Percentiles rank a stretch among this genome's conserved stretches.
Conservation (phyloP, 164 flowering plant genomes). For the Tinospora cordifolia region DNA sequence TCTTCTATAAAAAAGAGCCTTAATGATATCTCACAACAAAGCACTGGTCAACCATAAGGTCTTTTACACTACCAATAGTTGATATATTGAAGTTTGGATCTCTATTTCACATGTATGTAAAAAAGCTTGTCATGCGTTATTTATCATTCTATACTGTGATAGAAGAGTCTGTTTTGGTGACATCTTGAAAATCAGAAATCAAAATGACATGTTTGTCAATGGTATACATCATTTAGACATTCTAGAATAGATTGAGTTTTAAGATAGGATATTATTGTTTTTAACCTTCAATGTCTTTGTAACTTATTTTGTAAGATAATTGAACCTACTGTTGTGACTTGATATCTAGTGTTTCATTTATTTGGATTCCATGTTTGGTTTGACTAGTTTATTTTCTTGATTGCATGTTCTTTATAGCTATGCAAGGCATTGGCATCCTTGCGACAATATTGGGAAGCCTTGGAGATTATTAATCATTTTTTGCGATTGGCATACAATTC, state of each 20-base stretch:
- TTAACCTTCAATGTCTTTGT: background rate
- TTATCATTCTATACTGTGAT: too few species aligned
- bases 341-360: background rate
- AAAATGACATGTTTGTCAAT: background rate
- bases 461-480: slow-evolving; percentile 53
- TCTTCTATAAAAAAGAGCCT: too few species aligned
- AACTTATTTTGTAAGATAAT: background rate
- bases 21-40: too few species aligned
- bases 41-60: too few species aligned
- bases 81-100: too few species aligned
- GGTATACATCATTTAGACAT: too few species aligned
- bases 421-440: slow-evolving; percentile 62
- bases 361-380: background rate
- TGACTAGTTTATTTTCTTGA: background rate
- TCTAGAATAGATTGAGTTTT: background rate
- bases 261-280: background rate
- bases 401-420: slow-evolving; percentile 31
- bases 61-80: too few species aligned
- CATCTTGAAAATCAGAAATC: background rate
- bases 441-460: slow-evolving; percentile 60
- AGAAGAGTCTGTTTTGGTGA: background rate
- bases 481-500: slow-evolving; percentile 37
- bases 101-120: too few species aligned
- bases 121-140: too few species aligned
- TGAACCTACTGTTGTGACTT: background rate